Conservation (phyloP, 306 rosid genomes). For the Gillenia trifoliata region DNA sequence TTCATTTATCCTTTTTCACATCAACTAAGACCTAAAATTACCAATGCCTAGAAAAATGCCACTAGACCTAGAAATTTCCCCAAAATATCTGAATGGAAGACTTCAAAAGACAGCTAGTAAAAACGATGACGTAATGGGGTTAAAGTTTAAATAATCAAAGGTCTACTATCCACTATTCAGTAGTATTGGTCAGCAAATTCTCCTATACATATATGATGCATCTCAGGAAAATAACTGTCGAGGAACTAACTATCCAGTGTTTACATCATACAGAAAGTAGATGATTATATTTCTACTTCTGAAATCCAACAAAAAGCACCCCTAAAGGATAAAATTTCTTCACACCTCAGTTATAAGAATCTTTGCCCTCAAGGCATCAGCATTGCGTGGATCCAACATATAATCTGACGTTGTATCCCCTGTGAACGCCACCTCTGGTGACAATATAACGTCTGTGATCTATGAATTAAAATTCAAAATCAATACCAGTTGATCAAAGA, state of each 20-base stretch:
- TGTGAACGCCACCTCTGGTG: slow-evolving; percentile 95
- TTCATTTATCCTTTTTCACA: neutral
- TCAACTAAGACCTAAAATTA: neutral
- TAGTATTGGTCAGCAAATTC: no score
- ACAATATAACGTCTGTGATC: slow-evolving; percentile 78
- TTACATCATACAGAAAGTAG: neutral
- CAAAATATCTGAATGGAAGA: neutral
- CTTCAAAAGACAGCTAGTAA: neutral
- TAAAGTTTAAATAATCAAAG: neutral
- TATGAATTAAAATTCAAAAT: slow-evolving; percentile 37
- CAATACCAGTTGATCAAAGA: slow-evolving; percentile 9
- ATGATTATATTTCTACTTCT: neutral
- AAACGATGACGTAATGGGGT: neutral
- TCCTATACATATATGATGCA: no score
- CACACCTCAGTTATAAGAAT: slow-evolving; percentile 94
- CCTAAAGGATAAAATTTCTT: neutral
- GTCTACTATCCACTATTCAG: no score
- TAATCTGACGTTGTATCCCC: slow-evolving; percentile 89
- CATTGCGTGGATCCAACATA: slow-evolving; percentile 87
- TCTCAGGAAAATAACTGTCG: no score
- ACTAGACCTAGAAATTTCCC: neutral
- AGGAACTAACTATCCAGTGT: neutral
- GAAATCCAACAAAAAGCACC: neutral
- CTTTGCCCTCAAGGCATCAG: slow-evolving; percentile 97
- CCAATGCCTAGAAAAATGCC: neutral